A percentile compares a stretch with the other conserved stretches of the same genome.
These are phyloP conservation scores for Cucurbita ficifolia DNA, from an alignment of 306 rosid genomes.

Conservation along the genomic window DNA sequence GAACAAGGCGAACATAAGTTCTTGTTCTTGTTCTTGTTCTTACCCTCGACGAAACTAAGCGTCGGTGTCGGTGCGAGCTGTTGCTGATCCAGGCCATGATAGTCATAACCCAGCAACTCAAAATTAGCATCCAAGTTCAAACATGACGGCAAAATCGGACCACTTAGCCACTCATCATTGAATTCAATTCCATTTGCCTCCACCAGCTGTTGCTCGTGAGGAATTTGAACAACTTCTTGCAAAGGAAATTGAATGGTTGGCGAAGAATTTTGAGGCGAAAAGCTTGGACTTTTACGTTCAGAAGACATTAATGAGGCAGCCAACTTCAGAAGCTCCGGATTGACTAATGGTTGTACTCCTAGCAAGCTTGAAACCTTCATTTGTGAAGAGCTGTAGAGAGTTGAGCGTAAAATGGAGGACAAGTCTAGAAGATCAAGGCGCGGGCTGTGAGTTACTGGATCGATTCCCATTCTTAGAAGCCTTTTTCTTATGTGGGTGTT, in stretches of 20 bases:
- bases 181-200: constrained; percentile 17
- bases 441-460: constrained; percentile 83
- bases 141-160: constrained; percentile 11
- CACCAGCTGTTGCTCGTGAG: constrained; percentile 17
- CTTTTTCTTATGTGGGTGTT: constrained; percentile 86
- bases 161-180: constrained; percentile 25
- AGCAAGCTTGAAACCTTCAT: constrained; percentile 32
- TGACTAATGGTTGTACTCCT: constrained; percentile 28
- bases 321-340: constrained; percentile 52
- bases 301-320: constrained; percentile 58
- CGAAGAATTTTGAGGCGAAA: constrained; percentile 10
- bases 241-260: constrained; percentile 7
- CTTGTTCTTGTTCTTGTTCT: constrained; percentile 10
- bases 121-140: constrained; percentile 11
- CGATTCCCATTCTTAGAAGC: constrained; percentile 88
- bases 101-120: constrained; percentile 16
- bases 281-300: constrained; percentile 12
- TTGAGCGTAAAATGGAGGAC: constrained; percentile 42
- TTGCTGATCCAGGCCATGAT: constrained; percentile 11
- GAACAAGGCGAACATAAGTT: constrained; percentile 54
- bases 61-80: constrained; percentile 18
- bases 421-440: constrained; percentile 67
- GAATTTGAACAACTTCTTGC: constrained; percentile 21
- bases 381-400: constrained; percentile 46
- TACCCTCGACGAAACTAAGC: constrained; percentile 21